These are phyloP conservation scores for Diaporthe eres DNA, from an alignment of 2,329 filamentous ascomycete species.

Conservation along the genomic window DNA sequence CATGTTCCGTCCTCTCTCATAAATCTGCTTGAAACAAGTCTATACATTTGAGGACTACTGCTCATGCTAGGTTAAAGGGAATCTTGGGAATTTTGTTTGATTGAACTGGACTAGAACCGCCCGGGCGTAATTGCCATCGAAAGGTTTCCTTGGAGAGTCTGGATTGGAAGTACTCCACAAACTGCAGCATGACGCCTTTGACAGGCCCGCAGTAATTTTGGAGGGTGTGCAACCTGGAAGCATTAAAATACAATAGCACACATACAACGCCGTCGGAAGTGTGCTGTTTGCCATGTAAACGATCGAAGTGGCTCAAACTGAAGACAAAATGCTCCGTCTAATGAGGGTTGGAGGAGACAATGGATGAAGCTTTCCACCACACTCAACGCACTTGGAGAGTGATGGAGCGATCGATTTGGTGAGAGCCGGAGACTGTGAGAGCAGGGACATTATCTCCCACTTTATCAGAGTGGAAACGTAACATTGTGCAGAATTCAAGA, in stretches of 20 bases:
- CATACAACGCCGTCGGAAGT: neutral
- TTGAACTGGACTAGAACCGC: neutral
- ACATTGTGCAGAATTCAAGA: neutral
- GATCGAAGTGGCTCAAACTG: neutral
- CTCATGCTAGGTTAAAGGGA: neutral
- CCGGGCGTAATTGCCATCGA: too few species aligned
- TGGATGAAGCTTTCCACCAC: neutral
- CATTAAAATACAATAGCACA: neutral
- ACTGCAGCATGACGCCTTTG: neutral
- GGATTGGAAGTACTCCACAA: neutral
- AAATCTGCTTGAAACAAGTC: neutral
- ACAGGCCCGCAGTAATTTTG: neutral
- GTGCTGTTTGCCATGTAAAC: neutral
- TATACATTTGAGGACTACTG: neutral
- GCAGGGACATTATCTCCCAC: too few species aligned
- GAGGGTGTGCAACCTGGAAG: neutral
- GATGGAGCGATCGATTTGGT: neutral
- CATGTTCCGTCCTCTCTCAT: neutral
- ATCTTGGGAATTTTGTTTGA: neutral
- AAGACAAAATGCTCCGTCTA: neutral
- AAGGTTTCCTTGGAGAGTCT: too few species aligned
- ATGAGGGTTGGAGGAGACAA: neutral
- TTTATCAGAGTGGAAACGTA: neutral
- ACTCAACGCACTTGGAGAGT: neutral
- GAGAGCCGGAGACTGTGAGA: neutral